Conservation (phyloP, 2,329 filamentous ascomycete species). For the Trichophyton rubrum region DNA sequence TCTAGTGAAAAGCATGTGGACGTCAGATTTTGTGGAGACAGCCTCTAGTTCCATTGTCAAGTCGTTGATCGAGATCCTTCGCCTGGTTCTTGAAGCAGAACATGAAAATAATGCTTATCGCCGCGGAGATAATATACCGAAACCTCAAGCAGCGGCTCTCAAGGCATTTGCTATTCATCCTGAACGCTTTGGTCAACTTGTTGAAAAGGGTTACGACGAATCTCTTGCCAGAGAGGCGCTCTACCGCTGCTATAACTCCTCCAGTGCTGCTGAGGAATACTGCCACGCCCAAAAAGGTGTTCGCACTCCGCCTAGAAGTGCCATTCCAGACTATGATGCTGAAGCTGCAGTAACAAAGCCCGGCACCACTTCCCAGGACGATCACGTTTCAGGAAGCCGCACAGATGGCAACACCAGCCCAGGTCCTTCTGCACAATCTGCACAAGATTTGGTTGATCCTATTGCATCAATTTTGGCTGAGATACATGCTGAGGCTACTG, state of each 20-base stretch:
- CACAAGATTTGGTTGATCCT: conserved; percentile 7
- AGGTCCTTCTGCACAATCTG: background rate
- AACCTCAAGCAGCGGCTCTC: conserved; percentile 33
- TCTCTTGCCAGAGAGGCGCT: conserved; percentile 64
- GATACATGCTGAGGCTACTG: conserved; percentile 15
- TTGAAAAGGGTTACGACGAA: conserved; percentile 41
- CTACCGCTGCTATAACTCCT: conserved; percentile 64
- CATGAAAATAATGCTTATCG: conserved; percentile 55
- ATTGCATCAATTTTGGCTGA: conserved; percentile 13
- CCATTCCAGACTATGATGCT: conserved; percentile 51
- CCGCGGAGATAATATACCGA: conserved; percentile 47
- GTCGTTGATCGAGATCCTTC: conserved; percentile 70
- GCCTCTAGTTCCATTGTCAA: conserved; percentile 64
- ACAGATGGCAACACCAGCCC: background rate
- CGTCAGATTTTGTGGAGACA: conserved; percentile 70
- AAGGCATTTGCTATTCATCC: conserved; percentile 42
- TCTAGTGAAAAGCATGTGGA: conserved; percentile 67
- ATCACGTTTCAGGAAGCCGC: conserved; percentile 9
- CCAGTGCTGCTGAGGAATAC: conserved; percentile 55
- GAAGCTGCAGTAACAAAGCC: conserved; percentile 15
- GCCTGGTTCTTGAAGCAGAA: conserved; percentile 64
- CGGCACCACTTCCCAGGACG: conserved; percentile 14
- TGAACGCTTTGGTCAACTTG: conserved; percentile 34
- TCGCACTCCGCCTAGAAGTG: conserved; percentile 49
- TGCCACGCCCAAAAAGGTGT: conserved; percentile 52